These are phyloP conservation scores for Leucocoprinus birnbaumii DNA, from an alignment of 768 basidiomycete species.

Conservation along the genomic window DNA sequence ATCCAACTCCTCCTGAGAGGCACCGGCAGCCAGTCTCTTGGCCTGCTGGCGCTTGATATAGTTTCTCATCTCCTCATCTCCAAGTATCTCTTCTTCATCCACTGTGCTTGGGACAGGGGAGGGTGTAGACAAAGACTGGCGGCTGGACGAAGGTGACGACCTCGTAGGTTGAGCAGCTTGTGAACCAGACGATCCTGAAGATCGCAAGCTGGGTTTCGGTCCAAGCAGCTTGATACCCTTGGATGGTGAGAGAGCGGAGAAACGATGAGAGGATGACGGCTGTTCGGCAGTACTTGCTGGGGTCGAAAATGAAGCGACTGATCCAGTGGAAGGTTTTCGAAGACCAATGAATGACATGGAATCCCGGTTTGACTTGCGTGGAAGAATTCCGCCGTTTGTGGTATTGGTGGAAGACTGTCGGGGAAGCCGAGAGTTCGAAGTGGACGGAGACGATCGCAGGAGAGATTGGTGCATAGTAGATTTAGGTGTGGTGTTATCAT, in stretches of 20 bases:
- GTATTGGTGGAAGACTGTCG: constrained; percentile 53
- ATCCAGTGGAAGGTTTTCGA: constrained; percentile 82
- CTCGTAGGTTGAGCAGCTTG: constrained; percentile 53
- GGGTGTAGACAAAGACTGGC: constrained; percentile 78
- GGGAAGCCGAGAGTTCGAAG: constrained; percentile 57
- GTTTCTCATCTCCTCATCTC: constrained; percentile 96
- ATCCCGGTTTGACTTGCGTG: constrained; percentile 72
- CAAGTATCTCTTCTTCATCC: constrained; percentile 84
- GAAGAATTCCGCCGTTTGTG: constrained; percentile 38
- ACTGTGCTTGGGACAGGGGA: constrained; percentile 77
- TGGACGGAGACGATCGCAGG: constrained; percentile 62
- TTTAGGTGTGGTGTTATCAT: constrained; percentile 47
- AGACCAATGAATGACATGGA: constrained; percentile 76
- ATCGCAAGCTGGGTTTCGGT: constrained; percentile 66
- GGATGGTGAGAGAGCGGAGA: constrained; percentile 83
- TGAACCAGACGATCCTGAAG: constrained; percentile 46
- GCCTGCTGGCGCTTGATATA: constrained; percentile 90
- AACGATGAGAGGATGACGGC: constrained; percentile 51
- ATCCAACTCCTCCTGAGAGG: constrained; percentile 84
- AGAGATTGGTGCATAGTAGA: constrained; percentile 47
- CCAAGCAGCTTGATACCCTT: constrained; percentile 79
- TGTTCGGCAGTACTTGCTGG: constrained; percentile 31
- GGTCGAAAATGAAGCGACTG: constrained; percentile 66
- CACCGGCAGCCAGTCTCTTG: constrained; percentile 80
- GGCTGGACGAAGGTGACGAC: constrained; percentile 64